Evolutionary conservation across 768 basidiomycete species (phyloP).

Genomic region (Tulasnella sp.): DNA sequence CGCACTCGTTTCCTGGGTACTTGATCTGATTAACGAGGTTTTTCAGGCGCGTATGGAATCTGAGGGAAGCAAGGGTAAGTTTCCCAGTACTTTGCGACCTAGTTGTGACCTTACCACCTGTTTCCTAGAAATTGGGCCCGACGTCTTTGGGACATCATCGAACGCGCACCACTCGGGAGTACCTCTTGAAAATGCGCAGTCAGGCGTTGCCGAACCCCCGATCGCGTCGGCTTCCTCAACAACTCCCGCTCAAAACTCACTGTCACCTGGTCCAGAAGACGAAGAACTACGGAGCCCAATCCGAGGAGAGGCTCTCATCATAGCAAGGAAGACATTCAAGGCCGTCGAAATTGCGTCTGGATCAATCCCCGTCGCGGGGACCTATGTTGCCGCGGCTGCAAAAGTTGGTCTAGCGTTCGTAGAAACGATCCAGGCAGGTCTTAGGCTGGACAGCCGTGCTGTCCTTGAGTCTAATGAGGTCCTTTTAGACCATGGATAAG

Average conservation of each 20-base stretch:
- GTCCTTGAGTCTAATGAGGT: neutral
- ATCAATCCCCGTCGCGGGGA: neutral
- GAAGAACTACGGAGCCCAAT: neutral
- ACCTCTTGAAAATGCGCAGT: neutral
- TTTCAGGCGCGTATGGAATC: neutral
- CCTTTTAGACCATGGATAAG: neutral
- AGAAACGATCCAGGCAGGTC: neutral
- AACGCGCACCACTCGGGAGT: neutral
- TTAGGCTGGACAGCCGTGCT: fast-evolving
- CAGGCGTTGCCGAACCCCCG: too few species aligned
- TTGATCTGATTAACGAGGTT: neutral
- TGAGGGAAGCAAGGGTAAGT: neutral
- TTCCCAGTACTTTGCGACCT: too few species aligned
- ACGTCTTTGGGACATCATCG: too few species aligned
- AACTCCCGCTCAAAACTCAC: neutral
- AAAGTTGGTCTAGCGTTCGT: neutral
- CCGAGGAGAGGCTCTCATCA: neutral
- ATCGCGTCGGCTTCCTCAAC: neutral
- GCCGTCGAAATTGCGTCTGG: neutral
- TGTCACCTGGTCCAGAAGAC: neutral
- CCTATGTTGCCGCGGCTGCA: neutral
- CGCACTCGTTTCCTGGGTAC: too few species aligned
- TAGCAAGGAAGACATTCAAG: neutral
- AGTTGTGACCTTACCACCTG: too few species aligned
- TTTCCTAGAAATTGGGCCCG: too few species aligned